Percentiles rank a stretch among this genome's conserved stretches.
These are phyloP conservation scores for Microdochium nivale DNA, from an alignment of 2,329 filamentous ascomycete species.

Conservation along the genomic window DNA sequence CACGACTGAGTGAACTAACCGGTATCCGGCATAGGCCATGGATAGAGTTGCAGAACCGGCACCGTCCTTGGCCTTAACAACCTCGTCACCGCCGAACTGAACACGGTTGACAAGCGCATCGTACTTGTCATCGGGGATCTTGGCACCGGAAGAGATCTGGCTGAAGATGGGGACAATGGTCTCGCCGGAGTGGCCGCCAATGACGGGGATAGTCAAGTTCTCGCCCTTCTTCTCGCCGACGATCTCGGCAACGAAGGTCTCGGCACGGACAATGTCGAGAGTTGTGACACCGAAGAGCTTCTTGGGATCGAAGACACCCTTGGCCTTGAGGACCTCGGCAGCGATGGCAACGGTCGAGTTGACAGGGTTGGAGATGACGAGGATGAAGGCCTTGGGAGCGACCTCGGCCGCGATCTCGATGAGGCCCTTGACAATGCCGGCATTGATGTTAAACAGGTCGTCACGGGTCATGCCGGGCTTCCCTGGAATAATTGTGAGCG, in stretches of 20 bases:
- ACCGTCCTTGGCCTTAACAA: slow-evolving; percentile 91
- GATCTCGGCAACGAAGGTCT: slow-evolving; percentile 89
- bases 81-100: slow-evolving; percentile 96
- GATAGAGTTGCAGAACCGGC: slow-evolving; percentile 84
- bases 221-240: slow-evolving; percentile 73
- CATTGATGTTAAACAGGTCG: slow-evolving; percentile 99
- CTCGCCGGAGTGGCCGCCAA: slow-evolving; percentile 95
- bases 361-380: slow-evolving; percentile 98
- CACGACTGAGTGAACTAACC: slow-evolving; percentile 39
- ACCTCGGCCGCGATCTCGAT: slow-evolving; percentile 81
- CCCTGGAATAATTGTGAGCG: slow-evolving; percentile 43
- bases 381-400: slow-evolving; percentile 85
- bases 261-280: slow-evolving; percentile 93
- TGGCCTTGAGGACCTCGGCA: slow-evolving; percentile 90
- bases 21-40: slow-evolving; percentile 93
- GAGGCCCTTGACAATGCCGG: slow-evolving; percentile 91
- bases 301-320: slow-evolving; percentile 88
- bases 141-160: slow-evolving; percentile 70
- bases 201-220: slow-evolving; percentile 79
- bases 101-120: slow-evolving; percentile 88
- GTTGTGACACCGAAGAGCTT: slow-evolving; percentile 98
- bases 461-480: slow-evolving; percentile 99
- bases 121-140: slow-evolving; percentile 83
- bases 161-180: slow-evolving; percentile 98
- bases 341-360: slow-evolving; percentile 98